A percentile compares a stretch with the other conserved stretches of the same genome.
These are phyloP conservation scores for Lichtheimia ramosa DNA, from an alignment of 371 early-diverging fungal genomes.

Conservation along the genomic window DNA sequence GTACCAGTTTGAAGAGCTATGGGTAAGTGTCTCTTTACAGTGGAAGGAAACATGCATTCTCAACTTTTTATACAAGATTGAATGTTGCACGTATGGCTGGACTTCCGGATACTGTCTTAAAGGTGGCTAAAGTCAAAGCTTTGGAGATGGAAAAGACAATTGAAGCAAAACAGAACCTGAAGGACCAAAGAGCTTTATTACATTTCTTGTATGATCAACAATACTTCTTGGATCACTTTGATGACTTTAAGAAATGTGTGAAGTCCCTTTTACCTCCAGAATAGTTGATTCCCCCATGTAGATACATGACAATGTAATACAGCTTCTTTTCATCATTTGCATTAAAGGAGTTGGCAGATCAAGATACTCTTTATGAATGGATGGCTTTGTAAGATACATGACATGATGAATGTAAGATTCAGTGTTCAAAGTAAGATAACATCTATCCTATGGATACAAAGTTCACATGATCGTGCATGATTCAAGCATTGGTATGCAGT, in stretches of 20 bases:
- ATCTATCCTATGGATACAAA: too few species aligned
- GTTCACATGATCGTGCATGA: too few species aligned
- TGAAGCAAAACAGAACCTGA: background rate
- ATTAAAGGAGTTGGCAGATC: too few species aligned
- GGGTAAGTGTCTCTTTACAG: conserved; percentile 49
- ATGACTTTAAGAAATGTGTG: background rate
- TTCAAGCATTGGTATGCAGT: too few species aligned
- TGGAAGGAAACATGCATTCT: background rate
- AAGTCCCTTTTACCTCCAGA: too few species aligned
- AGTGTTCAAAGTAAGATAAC: too few species aligned
- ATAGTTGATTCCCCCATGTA: too few species aligned
- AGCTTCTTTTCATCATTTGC: too few species aligned
- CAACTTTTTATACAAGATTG: conserved; percentile 41
- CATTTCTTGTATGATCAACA: conserved; percentile 1
- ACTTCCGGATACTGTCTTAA: conserved; percentile 57
- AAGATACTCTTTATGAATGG: too few species aligned
- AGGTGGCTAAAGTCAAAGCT: conserved; percentile 59
- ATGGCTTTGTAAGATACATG: too few species aligned
- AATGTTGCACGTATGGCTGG: conserved; percentile 84
- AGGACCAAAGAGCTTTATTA: background rate
- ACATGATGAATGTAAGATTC: too few species aligned
- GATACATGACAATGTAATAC: too few species aligned
- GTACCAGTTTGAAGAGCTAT: conserved; percentile 75
- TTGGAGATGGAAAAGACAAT: conserved; percentile 41
- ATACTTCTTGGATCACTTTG: background rate